Base-by-base conservation (phyloP, 768 basidiomycete genomes). In the Lentinus brumalis region DNA sequence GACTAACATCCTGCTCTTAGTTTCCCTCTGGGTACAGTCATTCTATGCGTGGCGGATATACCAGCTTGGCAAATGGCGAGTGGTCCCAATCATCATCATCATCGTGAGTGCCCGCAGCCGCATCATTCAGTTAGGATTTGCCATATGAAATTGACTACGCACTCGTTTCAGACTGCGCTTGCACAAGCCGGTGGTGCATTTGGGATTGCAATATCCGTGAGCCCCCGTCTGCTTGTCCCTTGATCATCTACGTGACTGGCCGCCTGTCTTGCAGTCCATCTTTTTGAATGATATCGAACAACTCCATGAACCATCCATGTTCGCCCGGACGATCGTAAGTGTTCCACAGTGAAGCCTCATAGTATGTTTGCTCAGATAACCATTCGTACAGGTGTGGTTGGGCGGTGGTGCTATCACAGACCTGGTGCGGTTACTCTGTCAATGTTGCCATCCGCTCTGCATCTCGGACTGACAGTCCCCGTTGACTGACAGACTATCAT, bases 21-120 rank as follows among this genome's bases (percentile, higher is more conserved):
- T 39, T 18, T 53, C 51, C 16, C 9, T 53, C 18, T 38, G 51
- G 51, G 51, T 53, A 7, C 51, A 53, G 26, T n/a, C 8, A 18
- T 53, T 53, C 51, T 53, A 40, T 21, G 51, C 51, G 8, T 53
- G 51, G 51, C 38, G 51, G 18, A 53, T 53, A 38, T 41, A 41
- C n/a, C 51, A 53, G 14, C 35, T 53, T 10, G 38, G 51, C 8
- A 38, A 21, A n/a, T 53, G 51, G 51, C 38, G n/a, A 9, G 15
- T 53, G 6, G 18, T 53, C 14, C 51, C 51, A 7, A 16, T 53
- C n/a, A 9, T 38, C 38, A 53, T 53, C 51, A 29, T 53, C 5
- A n/a, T 53, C 29, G 51, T 53, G n/a, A 38, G 51, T 29, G 21
- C 21, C 21, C 21, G 21, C 21, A 26, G 21, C 21, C 21, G 21